These are phyloP conservation scores for Kwoniella dejecticola DNA, from an alignment of 768 basidiomycete species.

Conservation along the genomic window DNA sequence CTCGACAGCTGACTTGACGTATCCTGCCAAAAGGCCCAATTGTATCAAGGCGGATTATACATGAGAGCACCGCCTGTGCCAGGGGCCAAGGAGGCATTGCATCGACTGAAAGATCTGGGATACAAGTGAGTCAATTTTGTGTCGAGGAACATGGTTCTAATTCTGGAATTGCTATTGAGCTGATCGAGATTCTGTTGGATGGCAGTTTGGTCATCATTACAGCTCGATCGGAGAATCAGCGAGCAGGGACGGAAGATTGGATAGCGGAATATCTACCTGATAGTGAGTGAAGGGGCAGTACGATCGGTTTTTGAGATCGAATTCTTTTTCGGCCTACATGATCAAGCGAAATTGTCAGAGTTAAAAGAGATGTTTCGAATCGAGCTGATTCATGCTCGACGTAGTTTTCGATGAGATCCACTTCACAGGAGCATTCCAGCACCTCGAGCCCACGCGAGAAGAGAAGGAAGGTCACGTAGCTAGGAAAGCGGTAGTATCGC, in stretches of 20 bases:
- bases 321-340: no score
- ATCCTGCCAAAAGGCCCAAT: slow-evolving; percentile 18
- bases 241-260: slow-evolving; percentile 69
- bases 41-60: slow-evolving; percentile 42
- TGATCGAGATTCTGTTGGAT: no score
- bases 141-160: not conserved
- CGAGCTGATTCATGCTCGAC: not conserved
- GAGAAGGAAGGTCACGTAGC: slow-evolving; percentile 57
- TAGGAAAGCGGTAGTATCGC: slow-evolving; percentile 37
- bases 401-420: slow-evolving; percentile 58
- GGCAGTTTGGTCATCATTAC: slow-evolving; percentile 71
- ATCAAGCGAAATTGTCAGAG: no score
- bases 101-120: slow-evolving; percentile 65
- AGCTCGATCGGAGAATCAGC: slow-evolving; percentile 64
- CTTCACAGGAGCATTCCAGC: slow-evolving; percentile 70
- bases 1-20: not conserved
- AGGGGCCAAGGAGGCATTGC: slow-evolving; percentile 66
- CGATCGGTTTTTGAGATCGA: not conserved
- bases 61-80: slow-evolving; percentile 61
- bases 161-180: no score
- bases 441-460: slow-evolving; percentile 51
- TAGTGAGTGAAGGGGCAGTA: slow-evolving; percentile 50
- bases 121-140: slow-evolving; percentile 55
- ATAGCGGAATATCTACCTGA: slow-evolving; percentile 68
- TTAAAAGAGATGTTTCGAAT: no score